phyloP scores from a whole-genome alignment of 179 eudicot genomes.

The Gypsophila paniculata region DNA sequence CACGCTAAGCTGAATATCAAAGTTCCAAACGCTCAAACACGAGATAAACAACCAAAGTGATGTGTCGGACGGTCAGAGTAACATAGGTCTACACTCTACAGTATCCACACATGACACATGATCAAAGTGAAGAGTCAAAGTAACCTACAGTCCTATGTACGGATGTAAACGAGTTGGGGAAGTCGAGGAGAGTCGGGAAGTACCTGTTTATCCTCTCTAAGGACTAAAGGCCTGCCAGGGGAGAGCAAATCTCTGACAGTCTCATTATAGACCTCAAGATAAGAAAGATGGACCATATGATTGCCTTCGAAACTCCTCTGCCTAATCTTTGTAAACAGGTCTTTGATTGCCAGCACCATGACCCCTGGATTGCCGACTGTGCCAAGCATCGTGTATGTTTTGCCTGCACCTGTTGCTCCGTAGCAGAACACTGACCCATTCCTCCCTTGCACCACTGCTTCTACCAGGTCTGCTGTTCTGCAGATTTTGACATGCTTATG shows the following conservation, averaged over 20 bases:
- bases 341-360: conserved; percentile 86
- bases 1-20: no score
- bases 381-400: conserved; percentile 89
- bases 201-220: conserved; percentile 87
- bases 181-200: neutral
- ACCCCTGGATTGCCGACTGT: conserved; percentile 79
- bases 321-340: conserved; percentile 65
- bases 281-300: conserved; percentile 80
- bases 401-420: conserved; percentile 93
- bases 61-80: no score
- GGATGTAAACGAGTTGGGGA: no score
- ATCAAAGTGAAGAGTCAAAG: no score
- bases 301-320: conserved; percentile 75
- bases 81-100: no score
- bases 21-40: no score
- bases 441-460: conserved; percentile 75
- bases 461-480: conserved; percentile 85
- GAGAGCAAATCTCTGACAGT: conserved; percentile 86
- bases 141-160: no score
- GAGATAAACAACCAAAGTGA: no score
- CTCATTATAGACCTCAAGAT: conserved; percentile 87
- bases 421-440: conserved; percentile 90
- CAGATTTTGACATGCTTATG: conserved; percentile 14
- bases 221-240: conserved; percentile 82
- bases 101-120: no score